Evolutionary conservation across 2,329 filamentous ascomycete species (phyloP).

Genomic region (Botrytis pseudocinerea): DNA sequence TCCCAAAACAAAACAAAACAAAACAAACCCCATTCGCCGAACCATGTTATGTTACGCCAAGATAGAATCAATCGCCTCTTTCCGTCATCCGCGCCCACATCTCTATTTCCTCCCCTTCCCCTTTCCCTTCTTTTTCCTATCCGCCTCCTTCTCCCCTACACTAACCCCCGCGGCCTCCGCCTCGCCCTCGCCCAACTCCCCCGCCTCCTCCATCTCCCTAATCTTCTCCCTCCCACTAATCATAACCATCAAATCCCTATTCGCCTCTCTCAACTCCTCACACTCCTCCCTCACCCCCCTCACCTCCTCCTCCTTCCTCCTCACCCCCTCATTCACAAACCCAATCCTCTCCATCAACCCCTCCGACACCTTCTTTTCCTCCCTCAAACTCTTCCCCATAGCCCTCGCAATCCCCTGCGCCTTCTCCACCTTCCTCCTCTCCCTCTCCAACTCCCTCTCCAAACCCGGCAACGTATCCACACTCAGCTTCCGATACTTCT

Average conservation of each 20-base stretch:
- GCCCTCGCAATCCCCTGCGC: conserved; percentile 74
- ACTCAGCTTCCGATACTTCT: conserved; percentile 50
- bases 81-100: background rate
- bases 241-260: conserved; percentile 83
- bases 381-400: conserved; percentile 73
- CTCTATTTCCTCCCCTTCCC: conserved; percentile 34
- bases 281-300: conserved; percentile 82
- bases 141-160: conserved; percentile 33
- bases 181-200: conserved; percentile 64
- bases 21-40: background rate
- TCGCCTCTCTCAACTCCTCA: conserved; percentile 80
- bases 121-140: conserved; percentile 32
- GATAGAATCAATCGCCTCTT: background rate
- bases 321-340: conserved; percentile 65
- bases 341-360: conserved; percentile 81
- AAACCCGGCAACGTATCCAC: conserved; percentile 63
- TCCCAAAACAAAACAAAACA: no score
- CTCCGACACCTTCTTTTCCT: conserved; percentile 83
- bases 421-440: conserved; percentile 67
- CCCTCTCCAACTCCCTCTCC: conserved; percentile 71
- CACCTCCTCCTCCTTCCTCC: conserved; percentile 61
- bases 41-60: background rate
- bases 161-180: conserved; percentile 71
- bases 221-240: conserved; percentile 82
- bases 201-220: conserved; percentile 63